Evolutionary conservation across 169 alveolate species (phyloP).

Genomic region (Eimeria acervulina): DNA sequence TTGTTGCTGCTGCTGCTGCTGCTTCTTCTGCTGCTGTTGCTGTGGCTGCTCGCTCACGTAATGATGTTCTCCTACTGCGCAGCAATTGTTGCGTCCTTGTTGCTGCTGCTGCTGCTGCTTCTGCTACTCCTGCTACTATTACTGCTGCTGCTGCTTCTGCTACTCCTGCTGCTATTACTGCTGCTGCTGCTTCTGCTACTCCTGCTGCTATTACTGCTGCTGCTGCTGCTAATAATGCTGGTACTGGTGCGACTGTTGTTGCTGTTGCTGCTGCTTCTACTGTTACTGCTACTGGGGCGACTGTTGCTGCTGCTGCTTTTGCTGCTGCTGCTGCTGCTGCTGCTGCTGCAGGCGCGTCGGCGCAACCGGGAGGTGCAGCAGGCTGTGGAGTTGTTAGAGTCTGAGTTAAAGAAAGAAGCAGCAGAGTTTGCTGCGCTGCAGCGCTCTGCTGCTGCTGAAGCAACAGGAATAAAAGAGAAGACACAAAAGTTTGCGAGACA

Average conservation of each 20-base stretch:
- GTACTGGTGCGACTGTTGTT: not conserved
- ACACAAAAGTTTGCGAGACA: too few species aligned
- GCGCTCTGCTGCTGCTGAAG: too few species aligned
- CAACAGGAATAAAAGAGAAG: too few species aligned
- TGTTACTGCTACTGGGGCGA: too few species aligned
- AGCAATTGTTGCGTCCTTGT: not conserved
- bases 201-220: not conserved
- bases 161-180: constrained; percentile 6
- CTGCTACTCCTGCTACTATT: constrained; percentile 15
- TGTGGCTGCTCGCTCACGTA: not conserved
- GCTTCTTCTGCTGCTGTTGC: not conserved
- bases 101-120: constrained; percentile 47
- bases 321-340: not conserved
- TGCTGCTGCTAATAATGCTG: not conserved
- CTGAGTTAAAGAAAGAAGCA: too few species aligned
- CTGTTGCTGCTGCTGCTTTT: not conserved
- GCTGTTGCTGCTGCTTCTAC: not conserved
- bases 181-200: not conserved
- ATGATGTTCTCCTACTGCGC: too few species aligned
- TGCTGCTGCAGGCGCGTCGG: too few species aligned
- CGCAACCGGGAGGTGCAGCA: too few species aligned
- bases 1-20: too few species aligned
- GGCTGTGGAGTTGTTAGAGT: too few species aligned
- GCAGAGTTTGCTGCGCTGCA: too few species aligned
- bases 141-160: not conserved